These are phyloP conservation scores for Termitomyces sp. DNA, from an alignment of 768 basidiomycete species.

Conservation along the genomic window DNA sequence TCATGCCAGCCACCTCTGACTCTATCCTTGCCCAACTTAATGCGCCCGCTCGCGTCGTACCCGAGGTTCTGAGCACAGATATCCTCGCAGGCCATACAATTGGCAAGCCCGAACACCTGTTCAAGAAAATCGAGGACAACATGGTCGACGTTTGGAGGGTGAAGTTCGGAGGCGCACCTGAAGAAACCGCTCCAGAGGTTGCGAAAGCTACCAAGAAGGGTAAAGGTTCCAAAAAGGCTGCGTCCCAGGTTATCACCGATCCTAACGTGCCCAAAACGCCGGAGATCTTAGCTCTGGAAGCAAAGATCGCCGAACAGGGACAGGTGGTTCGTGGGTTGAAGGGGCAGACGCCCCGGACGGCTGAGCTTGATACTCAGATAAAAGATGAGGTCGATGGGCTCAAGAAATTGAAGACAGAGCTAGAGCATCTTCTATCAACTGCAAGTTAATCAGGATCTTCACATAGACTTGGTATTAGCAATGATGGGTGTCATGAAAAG, in stretches of 20 bases:
- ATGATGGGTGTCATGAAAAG: neutral
- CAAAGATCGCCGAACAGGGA: constrained; percentile 74
- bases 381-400: constrained; percentile 58
- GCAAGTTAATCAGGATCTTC: neutral
- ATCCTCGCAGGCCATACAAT: constrained; percentile 85
- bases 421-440: constrained; percentile 28
- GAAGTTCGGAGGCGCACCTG: constrained; percentile 67
- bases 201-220: constrained; percentile 48
- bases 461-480: neutral
- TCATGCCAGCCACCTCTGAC: constrained; percentile 90
- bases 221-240: constrained; percentile 51
- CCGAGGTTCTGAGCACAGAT: constrained; percentile 71
- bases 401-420: constrained; percentile 62
- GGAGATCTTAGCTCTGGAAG: constrained; percentile 71
- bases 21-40: constrained; percentile 85
- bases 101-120: constrained; percentile 84
- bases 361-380: constrained; percentile 60
- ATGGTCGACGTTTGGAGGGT: constrained; percentile 80
- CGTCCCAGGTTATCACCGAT: constrained; percentile 34
- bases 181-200: constrained; percentile 34
- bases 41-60: constrained; percentile 80
- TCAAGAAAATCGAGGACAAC: constrained; percentile 91
- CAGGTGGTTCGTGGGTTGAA: constrained; percentile 71
- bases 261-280: constrained; percentile 61
- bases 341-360: constrained; percentile 52